Base-by-base conservation (phyloP, 2,329 filamentous ascomycete species). In the Diaporthe helianthi region DNA sequence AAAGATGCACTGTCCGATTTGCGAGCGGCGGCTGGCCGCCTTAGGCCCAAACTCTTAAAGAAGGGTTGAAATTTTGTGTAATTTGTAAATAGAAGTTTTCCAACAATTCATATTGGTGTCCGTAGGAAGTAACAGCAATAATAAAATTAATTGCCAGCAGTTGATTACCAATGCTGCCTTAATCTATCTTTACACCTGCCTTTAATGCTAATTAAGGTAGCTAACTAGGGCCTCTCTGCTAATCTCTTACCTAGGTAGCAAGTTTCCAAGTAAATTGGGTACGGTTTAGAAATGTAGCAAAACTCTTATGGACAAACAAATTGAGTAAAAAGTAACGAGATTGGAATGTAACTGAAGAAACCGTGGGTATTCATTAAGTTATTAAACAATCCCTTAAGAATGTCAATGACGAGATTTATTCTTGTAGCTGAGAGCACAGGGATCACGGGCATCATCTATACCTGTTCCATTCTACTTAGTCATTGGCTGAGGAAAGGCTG, bases 1-100 rank as follows among this genome's bases (percentile, higher is more conserved):
- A 3, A 44, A 58, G 52, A 15, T 67, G 8, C 29, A n/a, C 1
- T 67, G 64, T 6, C 64, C 64, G 5, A 19, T 67, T 4, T 67
- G 64, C 22, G 52, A 53, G 38, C 55, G 29, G 12, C 51, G 12
- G 13, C 41, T 44, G 41, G 41, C 41, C 41, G 41, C 17, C 7
- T 17, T 44, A 19, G 41, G 41, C 22, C 13, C 3, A 17, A 19
- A 24, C 12, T 61, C 33, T 13, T 61, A 33, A 10, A 13, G 8
- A 6, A n/a, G 7, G 19, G 1, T 12, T 13, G 1, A 6, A 19
- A n/a, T n/a, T 7, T 8, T 44, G 5, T n/a, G 5, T 44, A 9
- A 19, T 44, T 44, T n/a, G 41, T n/a, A 8, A 2, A 9, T n/a
- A 8, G 2, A 9, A 44, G 41, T 7, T 17, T 19, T n/a, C 22